These are phyloP conservation scores for Mrakia blollopis DNA, from an alignment of 768 basidiomycete genomes.

Conservation along the genomic window DNA sequence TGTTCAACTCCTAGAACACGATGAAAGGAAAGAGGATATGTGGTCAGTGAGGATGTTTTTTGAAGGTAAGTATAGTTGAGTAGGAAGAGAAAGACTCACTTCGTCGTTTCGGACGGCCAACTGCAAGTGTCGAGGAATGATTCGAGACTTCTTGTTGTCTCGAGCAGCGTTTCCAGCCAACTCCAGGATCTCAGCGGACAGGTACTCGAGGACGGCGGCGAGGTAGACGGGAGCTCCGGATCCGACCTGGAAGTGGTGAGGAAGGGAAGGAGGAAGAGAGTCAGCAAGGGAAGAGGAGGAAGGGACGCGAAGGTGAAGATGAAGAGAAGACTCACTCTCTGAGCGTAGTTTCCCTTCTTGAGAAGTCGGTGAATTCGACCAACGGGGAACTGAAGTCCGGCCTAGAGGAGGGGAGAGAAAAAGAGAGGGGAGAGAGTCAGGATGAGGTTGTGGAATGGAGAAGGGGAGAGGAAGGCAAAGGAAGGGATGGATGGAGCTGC, in stretches of 20 bases:
- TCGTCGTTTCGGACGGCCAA: conserved; percentile 59
- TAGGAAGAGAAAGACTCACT: no score
- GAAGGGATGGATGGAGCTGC: conserved; percentile 30
- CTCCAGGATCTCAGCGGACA: conserved; percentile 93
- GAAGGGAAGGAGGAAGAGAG: no score
- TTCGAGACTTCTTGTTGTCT: conserved; percentile 91
- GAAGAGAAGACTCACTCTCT: conserved; percentile 60
- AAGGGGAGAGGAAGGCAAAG: neutral
- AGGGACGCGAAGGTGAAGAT: conserved; percentile 60
- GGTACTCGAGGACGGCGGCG: conserved; percentile 83
- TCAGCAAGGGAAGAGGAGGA: no score
- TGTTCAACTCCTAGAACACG: conserved; percentile 50
- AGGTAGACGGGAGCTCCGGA: conserved; percentile 92
- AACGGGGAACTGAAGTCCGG: conserved; percentile 69
- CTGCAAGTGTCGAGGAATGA: conserved; percentile 78
- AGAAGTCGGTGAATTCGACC: conserved; percentile 83
- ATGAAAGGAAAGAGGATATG: no score
- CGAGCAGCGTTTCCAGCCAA: conserved; percentile 96
- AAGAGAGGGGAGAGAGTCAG: neutral
- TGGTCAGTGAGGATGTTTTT: no score
- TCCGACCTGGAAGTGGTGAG: conserved; percentile 46
- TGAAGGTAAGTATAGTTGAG: no score
- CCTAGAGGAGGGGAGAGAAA: neutral
- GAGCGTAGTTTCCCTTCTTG: conserved; percentile 54
- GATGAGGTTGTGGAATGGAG: neutral